phyloP scores from a whole-genome alignment of 1,139 yeast species.

The Blastobotrys malaysiensis region DNA sequence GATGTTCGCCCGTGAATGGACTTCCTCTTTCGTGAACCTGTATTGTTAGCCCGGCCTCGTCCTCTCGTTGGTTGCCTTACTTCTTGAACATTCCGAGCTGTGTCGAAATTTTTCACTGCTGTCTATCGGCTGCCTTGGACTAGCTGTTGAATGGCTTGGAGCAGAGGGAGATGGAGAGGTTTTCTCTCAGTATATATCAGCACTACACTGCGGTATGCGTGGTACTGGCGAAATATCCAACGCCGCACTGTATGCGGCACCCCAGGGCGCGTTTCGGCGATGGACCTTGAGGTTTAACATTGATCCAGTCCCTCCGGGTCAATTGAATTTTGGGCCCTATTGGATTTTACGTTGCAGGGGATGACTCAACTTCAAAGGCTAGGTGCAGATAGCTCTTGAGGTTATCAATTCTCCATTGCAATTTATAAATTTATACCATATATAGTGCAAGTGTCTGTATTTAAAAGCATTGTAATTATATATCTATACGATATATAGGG shows the following conservation, averaged over 20 bases:
- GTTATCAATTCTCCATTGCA: too few relatives aligned
- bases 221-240: neutral
- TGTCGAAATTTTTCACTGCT: neutral
- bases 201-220: neutral
- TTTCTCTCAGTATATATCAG: neutral
- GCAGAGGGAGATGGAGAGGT: neutral
- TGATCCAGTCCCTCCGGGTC: too few relatives aligned
- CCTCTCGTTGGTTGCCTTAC: constrained; percentile 3
- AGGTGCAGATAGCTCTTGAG: too few relatives aligned
- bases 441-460: too few relatives aligned
- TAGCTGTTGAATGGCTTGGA: neutral
- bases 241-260: neutral
- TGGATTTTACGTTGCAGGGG: too few relatives aligned
- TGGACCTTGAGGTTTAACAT: too few relatives aligned
- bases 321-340: too few relatives aligned
- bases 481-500: too few relatives aligned
- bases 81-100: constrained; percentile 17
- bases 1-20: constrained; percentile 85
- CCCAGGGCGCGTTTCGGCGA: too few relatives aligned
- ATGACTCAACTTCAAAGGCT: too few relatives aligned
- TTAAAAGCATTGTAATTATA: too few relatives aligned
- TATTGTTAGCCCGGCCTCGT: constrained; percentile 31
- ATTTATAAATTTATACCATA: too few relatives aligned
- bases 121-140: neutral
- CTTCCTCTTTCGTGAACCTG: constrained; percentile 79